Base-by-base conservation (phyloP, 2,329 filamentous ascomycete genomes). In the Ophiostoma sp. region DNA sequence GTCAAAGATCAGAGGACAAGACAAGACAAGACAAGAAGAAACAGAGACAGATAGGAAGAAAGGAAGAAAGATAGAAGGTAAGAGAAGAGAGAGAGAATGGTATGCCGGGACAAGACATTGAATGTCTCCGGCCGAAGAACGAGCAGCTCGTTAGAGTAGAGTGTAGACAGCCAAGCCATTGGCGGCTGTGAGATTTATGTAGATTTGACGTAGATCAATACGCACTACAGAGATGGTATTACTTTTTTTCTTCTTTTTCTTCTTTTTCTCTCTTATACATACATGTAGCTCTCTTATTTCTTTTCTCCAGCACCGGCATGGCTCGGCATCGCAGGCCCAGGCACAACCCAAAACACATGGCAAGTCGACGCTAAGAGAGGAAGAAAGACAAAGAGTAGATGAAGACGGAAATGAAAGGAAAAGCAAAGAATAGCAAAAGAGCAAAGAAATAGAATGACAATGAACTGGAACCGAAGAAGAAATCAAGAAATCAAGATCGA, bases 301-400 rank as follows among this genome's bases (percentile, higher is more conserved):
- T 36, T 31, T 64, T 36, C 33, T 64, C 33, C 31, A 36, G 60
- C 60, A 57, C 52, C 52, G 52, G 52, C 52, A 57, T 57, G 52
- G 4, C n/a, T 64, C 7, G 3, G 44, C 44, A 41, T 41, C 39
- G 44, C 13, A 48, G 48, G n/a, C 48, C 48, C 39, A 15, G 57
- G 7, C 68, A 33, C n/a, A 41, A 10, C 23, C 8, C 10, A 48
- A 66, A 27, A 54, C 57, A 57, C n/a, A 66, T 48, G 54, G 41
- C 57, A 68, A 39, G 31, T 35, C 35, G 54, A 52, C 39, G 68
- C 35, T 35, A 64, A 69, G 23, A 23, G 27, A 31, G 27, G 27
- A 31, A 1, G 27, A 31, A 39, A 52, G 23, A 57, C 52, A 57
- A 57, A 57, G 52, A 57, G n/a, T 23, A 23, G 23, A 57, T 13